phyloP scores from a whole-genome alignment of 2,329 filamentous ascomycete species.

The Truncatella angustata region DNA sequence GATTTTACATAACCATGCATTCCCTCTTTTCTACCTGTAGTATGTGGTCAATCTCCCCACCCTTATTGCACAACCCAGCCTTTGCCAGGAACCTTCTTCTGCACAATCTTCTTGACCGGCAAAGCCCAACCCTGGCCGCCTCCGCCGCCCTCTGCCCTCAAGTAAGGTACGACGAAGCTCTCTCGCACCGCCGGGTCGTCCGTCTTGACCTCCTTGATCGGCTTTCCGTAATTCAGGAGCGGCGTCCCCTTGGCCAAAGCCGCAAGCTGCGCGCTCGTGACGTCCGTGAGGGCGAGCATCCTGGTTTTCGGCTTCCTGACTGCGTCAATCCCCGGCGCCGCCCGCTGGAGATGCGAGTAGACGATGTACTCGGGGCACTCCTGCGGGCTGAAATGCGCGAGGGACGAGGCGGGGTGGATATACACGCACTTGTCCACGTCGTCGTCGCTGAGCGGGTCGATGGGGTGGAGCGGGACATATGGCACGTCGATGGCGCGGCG shows the following conservation, averaged over 20 bases:
- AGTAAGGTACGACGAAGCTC: conserved; percentile 78
- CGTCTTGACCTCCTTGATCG: conserved; percentile 74
- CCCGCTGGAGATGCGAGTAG: conserved; percentile 80
- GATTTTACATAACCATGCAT: too few species aligned
- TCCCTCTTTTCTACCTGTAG: too few species aligned
- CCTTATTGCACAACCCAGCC: conserved; percentile 69
- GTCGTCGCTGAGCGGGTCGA: conserved; percentile 43
- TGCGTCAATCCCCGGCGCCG: conserved; percentile 46
- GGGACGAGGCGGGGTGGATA: conserved; percentile 80
- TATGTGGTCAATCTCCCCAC: not conserved
- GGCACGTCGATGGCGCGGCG: conserved; percentile 88
- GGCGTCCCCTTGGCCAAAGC: conserved; percentile 82
- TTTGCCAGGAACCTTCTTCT: conserved; percentile 68
- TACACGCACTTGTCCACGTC: conserved; percentile 70
- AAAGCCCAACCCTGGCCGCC: conserved; percentile 78
- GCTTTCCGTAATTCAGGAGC: conserved; percentile 81
- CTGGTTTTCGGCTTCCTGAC: conserved; percentile 69
- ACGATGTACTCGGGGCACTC: conserved; percentile 86
- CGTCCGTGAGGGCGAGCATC: conserved; percentile 83
- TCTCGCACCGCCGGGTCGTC: conserved; percentile 56
- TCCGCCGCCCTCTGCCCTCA: conserved; percentile 67
- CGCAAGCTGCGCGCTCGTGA: conserved; percentile 73
- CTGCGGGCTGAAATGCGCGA: conserved; percentile 65
- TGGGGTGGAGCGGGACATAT: conserved; percentile 80
- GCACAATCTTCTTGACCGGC: conserved; percentile 79